Evolutionary conservation across 495 filamentous ascomycete genomes (phyloP).

Genomic region (Elasticomyces elasticus): DNA sequence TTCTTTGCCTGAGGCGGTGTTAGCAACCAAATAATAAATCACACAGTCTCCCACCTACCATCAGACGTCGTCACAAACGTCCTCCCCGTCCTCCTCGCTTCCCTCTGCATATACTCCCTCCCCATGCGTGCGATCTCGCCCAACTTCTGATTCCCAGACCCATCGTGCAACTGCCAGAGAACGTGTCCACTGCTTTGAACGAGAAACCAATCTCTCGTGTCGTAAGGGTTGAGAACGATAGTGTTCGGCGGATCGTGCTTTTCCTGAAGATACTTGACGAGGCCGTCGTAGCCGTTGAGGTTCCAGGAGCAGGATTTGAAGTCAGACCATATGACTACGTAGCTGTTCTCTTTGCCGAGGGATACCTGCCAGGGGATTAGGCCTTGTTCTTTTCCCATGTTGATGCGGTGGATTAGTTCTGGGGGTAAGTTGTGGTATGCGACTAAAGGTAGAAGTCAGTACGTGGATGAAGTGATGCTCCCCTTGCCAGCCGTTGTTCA

Average conservation of each 20-base stretch:
- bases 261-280: neutral
- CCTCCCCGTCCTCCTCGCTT: neutral
- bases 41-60: neutral
- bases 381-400: neutral
- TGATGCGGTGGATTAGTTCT: neutral
- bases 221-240: conserved; percentile 1
- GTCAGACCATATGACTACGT: conserved; percentile 1
- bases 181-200: neutral
- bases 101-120: conserved; percentile 1
- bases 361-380: neutral
- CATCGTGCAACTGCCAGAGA: neutral
- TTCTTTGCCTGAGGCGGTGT: no score
- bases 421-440: neutral
- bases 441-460: no score
- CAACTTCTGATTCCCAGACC: neutral
- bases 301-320: neutral
- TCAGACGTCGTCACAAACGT: neutral
- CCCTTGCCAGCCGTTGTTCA: no score
- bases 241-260: neutral
- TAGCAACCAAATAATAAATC: no score
- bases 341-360: conserved; percentile 1
- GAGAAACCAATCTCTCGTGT: neutral
- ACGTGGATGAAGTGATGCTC: no score
- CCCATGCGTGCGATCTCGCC: neutral
- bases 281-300: neutral